Conservation (phyloP, 2,329 filamentous ascomycete genomes). For the Paracoccidioides lutzii region DNA sequence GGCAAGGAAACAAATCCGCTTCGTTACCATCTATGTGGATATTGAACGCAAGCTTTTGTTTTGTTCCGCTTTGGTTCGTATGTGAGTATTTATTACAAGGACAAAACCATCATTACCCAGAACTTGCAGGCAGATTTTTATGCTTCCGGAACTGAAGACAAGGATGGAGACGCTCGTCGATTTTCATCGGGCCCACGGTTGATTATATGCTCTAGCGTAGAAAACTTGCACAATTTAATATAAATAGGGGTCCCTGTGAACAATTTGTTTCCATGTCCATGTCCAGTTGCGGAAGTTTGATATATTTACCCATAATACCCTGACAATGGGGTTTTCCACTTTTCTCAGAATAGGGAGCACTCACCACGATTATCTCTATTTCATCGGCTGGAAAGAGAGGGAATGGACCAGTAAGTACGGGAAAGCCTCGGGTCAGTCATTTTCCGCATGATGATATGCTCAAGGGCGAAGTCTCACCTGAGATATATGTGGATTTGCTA, state of each 20-base stretch:
- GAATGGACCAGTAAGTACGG: slow-evolving; percentile 11
- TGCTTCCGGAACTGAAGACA: background rate
- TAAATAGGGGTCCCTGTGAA: slow-evolving; percentile 14
- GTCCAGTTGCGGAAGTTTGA: background rate
- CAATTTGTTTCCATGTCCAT: slow-evolving; percentile 2
- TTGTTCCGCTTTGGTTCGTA: slow-evolving; percentile 9
- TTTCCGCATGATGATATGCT: slow-evolving; percentile 14
- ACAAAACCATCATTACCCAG: slow-evolving; percentile 4
- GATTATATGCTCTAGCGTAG: slow-evolving; percentile 18
- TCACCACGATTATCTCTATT: slow-evolving; percentile 10
- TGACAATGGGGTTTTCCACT: background rate
- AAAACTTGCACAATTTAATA: slow-evolving; percentile 7
- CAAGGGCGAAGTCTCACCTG: slow-evolving; percentile 8
- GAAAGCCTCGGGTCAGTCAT: slow-evolving; percentile 9
- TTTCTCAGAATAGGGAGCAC: slow-evolving; percentile 8
- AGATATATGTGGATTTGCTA: slow-evolving; percentile 12
- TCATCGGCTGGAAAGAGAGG: slow-evolving; percentile 11
- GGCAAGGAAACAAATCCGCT: slow-evolving; percentile 1
- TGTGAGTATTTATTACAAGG: slow-evolving; percentile 14
- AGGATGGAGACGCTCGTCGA: background rate
- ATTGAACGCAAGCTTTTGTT: slow-evolving; percentile 11
- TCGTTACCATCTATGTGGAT: slow-evolving; percentile 11
- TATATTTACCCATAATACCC: background rate
- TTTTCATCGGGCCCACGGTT: slow-evolving; percentile 7
- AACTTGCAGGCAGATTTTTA: slow-evolving; percentile 4